Percentiles rank a stretch among this genome's conserved stretches.
Conservation (phyloP, 768 basidiomycete species). For the Lactifluus echinatus region DNA sequence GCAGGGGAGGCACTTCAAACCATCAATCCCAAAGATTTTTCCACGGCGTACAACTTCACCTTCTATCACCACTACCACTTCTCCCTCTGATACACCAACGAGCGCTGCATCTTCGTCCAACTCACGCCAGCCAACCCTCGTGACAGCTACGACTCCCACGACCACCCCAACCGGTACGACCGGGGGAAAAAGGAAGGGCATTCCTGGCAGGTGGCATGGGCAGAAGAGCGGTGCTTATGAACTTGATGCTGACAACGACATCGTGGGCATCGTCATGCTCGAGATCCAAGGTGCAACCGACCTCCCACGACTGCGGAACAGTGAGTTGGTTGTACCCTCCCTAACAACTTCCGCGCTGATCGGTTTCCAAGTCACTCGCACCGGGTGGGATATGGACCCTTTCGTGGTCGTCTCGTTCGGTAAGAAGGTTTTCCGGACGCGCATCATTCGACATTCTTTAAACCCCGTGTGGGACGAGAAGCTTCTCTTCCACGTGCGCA, state of each 20-base stretch:
- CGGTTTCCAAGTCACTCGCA: constrained; percentile 56
- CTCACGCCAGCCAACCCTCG: constrained; percentile 15
- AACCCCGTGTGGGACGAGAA: constrained; percentile 95
- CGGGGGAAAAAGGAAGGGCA: constrained; percentile 30
- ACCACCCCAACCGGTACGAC: constrained; percentile 9
- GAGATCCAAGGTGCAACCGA: constrained; percentile 82
- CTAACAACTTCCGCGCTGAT: neutral
- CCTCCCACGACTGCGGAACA: constrained; percentile 78
- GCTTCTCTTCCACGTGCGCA: constrained; percentile 86
- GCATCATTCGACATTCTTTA: constrained; percentile 73
- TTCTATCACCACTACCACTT: constrained; percentile 22
- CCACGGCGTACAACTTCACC: constrained; percentile 28
- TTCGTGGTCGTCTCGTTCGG: constrained; percentile 95
- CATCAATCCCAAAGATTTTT: constrained; percentile 30
- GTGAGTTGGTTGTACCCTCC: constrained; percentile 38
- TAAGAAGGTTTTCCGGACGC: constrained; percentile 93
- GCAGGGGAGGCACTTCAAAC: constrained; percentile 24
- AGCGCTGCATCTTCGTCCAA: neutral
- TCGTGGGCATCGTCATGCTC: constrained; percentile 90
- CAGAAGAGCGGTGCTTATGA: constrained; percentile 42
- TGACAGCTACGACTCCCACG: constrained; percentile 2
- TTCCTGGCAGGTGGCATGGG: constrained; percentile 33
- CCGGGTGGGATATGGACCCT: constrained; percentile 94
- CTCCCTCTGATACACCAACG: constrained; percentile 26
- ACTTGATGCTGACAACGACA: constrained; percentile 66